Conservation (phyloP, 1,284 basidiomycete species). For the Flammula alnicola region DNA sequence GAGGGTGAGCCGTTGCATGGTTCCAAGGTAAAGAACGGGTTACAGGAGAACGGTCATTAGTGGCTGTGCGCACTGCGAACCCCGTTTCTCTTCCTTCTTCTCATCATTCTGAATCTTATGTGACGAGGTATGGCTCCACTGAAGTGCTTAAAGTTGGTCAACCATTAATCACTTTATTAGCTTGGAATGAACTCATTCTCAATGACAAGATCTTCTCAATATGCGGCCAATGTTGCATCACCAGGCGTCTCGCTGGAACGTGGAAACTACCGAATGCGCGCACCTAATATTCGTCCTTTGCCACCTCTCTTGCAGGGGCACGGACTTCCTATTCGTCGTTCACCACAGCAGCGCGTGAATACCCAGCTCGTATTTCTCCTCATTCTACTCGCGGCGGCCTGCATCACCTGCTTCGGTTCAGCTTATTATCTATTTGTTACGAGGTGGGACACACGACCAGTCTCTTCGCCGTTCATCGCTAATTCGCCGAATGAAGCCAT, state of each 20-base stretch:
- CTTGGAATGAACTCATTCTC: too few species aligned
- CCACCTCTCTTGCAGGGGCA: constrained; percentile 22
- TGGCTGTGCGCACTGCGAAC: too few species aligned
- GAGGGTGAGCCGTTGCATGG: too few species aligned
- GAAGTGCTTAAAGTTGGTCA: too few species aligned
- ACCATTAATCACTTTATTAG: too few species aligned
- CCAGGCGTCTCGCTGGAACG: constrained; percentile 69
- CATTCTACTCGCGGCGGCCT: constrained; percentile 50
- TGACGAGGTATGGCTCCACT: too few species aligned
- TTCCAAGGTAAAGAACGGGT: too few species aligned
- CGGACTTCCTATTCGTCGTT: constrained; percentile 13
- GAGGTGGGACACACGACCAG: constrained; percentile 51
- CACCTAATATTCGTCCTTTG: constrained; percentile 36
- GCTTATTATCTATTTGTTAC: constrained; percentile 69
- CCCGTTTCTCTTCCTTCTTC: too few species aligned
- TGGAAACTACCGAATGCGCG: constrained; percentile 64
- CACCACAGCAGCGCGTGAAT: constrained; percentile 28
- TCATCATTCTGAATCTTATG: too few species aligned
- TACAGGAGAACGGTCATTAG: too few species aligned
- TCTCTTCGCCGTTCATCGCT: constrained; percentile 11
- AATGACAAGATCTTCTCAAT: constrained; percentile 31
- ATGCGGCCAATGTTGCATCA: constrained; percentile 42
- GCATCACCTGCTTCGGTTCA: constrained; percentile 55
- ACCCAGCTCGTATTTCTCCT: constrained; percentile 40
- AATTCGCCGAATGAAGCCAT: constrained; percentile 26